Evolutionary conservation across 2,329 filamentous ascomycete species (phyloP), one percentile per base, ranked within the genome.

Genomic region (Epichloe baconii): DNA sequence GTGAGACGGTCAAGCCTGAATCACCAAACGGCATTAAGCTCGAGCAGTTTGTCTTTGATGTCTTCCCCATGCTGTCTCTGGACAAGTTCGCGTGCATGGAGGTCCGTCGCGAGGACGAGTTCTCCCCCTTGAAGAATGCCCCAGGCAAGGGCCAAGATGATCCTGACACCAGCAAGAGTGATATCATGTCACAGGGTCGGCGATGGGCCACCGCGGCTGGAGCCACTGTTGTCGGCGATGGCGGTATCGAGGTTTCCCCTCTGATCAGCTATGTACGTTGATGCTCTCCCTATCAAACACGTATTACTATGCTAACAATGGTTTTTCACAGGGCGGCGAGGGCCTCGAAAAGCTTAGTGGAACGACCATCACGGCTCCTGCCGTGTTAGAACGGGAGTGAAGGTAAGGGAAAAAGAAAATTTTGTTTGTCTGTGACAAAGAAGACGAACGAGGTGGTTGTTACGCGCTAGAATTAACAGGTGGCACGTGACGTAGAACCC

Each of bases 21-120:
- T 93, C 89, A 73, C 88, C 93, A 57, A 98, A 98, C 65, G 93
- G 93, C 59, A 90, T 98, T 78, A 98, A 98, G 77, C 80, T 98
- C 40, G 93, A 98, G 77, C 93, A 97, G 71, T 98, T 97, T 62
- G 90, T 98, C 54, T 98, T 98, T 65, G 93, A 98, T 66, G 93
- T 95, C 64, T 98, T 98, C 77, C 90, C 91, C 54, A 79, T 91
- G 75, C 75, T 95, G 49, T 73, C 83, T 17, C 80, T 98, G 56
- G 78, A 83, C 58, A 89, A 94, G 71, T 98, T 98, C 64, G 93
- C 90, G 23, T 95, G 84, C 69, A 85, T 97, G 72, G 93, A 98
- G 71, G 93, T 98, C 49, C 88, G 83, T 68, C 88, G 93, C 55
- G 90, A 96, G 73, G 93, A 98, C 60, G 93, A 98, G 71, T 98